These are phyloP conservation scores for Periconia sp. DNA, from an alignment of 2,329 filamentous ascomycete genomes.

Conservation along the genomic window DNA sequence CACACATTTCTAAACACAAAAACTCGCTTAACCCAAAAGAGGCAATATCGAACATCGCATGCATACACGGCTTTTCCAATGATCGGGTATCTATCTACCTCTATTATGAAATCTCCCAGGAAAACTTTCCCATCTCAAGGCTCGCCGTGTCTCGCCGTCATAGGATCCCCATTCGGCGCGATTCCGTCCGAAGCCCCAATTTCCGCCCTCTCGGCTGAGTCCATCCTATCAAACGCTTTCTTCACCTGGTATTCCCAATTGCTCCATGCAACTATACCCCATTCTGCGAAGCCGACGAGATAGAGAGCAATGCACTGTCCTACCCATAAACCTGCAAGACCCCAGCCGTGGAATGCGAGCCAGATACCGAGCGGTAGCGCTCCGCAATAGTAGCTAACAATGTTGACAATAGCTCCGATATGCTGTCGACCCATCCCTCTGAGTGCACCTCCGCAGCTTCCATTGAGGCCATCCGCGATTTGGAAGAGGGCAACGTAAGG, in stretches of 20 bases:
- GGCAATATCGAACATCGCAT: constrained; percentile 26
- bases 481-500: constrained; percentile 89
- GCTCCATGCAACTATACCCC: constrained; percentile 78
- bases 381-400: constrained; percentile 82
- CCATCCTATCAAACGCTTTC: constrained; percentile 74
- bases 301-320: constrained; percentile 77
- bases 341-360: constrained; percentile 87
- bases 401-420: constrained; percentile 81
- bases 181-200: constrained; percentile 27
- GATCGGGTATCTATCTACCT: constrained; percentile 28
- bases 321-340: constrained; percentile 79
- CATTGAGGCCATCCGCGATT: constrained; percentile 86
- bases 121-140: constrained; percentile 17
- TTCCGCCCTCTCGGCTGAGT: constrained; percentile 56
- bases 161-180: constrained; percentile 18
- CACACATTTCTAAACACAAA: constrained; percentile 3
- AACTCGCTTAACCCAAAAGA: constrained; percentile 26
- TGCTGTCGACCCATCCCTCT: constrained; percentile 87
- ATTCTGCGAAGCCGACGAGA: constrained; percentile 78
- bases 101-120: constrained; percentile 28
- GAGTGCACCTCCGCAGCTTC: constrained; percentile 80
- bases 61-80: constrained; percentile 19
- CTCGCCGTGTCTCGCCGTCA: constrained; percentile 5
- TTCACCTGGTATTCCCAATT: constrained; percentile 77
- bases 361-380: constrained; percentile 83